Base-by-base conservation (phyloP, 2,329 filamentous ascomycete species). In the Colletotrichum liaoningense region DNA sequence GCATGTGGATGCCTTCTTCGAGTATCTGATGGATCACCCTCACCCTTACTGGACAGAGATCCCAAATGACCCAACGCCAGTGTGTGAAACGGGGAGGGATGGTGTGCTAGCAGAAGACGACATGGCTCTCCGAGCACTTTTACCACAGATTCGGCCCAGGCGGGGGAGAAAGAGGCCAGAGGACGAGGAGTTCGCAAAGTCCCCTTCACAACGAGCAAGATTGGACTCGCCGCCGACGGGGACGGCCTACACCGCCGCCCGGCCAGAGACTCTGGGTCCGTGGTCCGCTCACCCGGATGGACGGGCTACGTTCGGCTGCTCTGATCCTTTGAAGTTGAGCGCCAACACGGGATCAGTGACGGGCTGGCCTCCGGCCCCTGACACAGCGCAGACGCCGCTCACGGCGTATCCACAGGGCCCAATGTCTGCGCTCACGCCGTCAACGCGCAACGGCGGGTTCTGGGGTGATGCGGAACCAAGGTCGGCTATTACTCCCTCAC, bases 1-100 rank as follows among this genome's bases (percentile, higher is more conserved):
- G 93, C 95, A 98, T 81, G 91, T 98, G 65, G 94, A 97, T 86
- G 94, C 95, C 12, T 98, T 98, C 81, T 98, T 98, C 79, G 95
- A 97, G 80, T 98, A 95, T 80, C 90, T 97, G 24, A 88, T 96
- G 75, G 91, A 91, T 62, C 95, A 95, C 75, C 86, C 89, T 30
- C 95, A 97, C 81, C 84, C 90, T 0, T 98, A 98, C 82, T 97
- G 93, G 86, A 92, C 89, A 19, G 90, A 94, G 46, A 88, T 97
- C 28, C 95, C 95, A 0, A 85, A 88, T 6, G 87, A 89, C 16
- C 86, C 89, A 35, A 89, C 92, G 67, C 90, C 93, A 2, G 86
- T 92, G 46, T 88, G 89, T 30, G 88, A 92, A 52, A 87, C 89
- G 38, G 90, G 91, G 19, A 90, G 95, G 57, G 95, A 98, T 82